phyloP scores from a whole-genome alignment of 176 grass and related monocot genomes.

The Cymbopogon citratus region DNA sequence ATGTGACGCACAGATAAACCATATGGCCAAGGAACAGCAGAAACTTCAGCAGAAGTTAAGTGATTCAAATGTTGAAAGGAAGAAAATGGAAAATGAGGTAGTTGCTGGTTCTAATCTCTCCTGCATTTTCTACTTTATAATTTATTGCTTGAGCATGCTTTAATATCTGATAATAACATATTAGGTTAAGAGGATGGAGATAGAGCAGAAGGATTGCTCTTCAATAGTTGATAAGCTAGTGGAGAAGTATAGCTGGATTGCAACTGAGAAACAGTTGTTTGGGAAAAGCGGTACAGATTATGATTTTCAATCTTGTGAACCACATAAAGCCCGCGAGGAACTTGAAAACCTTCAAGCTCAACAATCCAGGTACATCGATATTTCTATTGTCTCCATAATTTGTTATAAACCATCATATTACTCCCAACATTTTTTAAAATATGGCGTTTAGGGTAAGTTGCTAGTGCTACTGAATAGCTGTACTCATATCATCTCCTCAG shows the following conservation, averaged over 20 bases:
- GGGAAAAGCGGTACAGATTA: conserved; percentile 89
- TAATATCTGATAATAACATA: conserved; percentile 21
- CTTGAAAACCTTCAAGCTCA: conserved; percentile 75
- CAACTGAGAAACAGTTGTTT: conserved; percentile 90
- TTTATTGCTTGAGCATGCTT: not conserved
- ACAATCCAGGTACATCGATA: conserved; percentile 67
- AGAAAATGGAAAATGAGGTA: conserved; percentile 98
- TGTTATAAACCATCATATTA: not conserved
- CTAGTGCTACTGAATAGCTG: not conserved
- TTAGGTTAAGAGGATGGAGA: conserved; percentile 92
- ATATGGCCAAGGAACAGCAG: conserved; percentile 60
- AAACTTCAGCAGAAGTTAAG: conserved; percentile 75
- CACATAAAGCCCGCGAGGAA: conserved; percentile 64
- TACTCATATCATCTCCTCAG: conserved; percentile 11
- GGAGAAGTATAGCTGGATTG: conserved; percentile 89
- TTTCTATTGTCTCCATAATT: conserved; percentile 6
- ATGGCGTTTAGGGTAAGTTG: not conserved
- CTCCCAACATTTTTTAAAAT: not conserved
- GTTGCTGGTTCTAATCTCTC: conserved; percentile 12
- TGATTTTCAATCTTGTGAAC: conserved; percentile 71
- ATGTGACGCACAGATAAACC: conserved; percentile 81
- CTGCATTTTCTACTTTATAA: conserved; percentile 13
- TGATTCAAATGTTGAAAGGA: conserved; percentile 76
- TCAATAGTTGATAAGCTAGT: conserved; percentile 77
- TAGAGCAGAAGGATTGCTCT: conserved; percentile 95